Base-by-base conservation (phyloP, 2,329 filamentous ascomycete genomes). In the Pseudopyricularia cyperi region DNA sequence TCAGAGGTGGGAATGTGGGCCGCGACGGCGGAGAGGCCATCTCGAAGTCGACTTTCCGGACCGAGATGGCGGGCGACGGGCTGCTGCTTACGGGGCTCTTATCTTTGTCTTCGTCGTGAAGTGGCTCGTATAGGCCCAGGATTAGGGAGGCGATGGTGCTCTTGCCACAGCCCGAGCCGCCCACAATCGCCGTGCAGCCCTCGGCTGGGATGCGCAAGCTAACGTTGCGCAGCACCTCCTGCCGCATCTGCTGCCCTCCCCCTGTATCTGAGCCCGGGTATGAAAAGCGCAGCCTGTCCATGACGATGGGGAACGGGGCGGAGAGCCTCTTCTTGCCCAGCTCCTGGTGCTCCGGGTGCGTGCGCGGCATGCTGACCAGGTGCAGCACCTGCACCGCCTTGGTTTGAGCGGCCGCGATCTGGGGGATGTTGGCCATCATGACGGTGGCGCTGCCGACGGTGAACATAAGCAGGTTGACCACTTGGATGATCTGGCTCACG, bases 151-250 rank as follows among this genome's bases (percentile, higher is more conserved):
- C 76, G 34, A 96, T 74, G 0, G 91, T 96, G 14, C 85, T 90
- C 68, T 98, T 97, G 1, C 93, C 91, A n/a, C 85, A 87, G 0
- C 93, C 91, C 0, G 89, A 95, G 1, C 78, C 70, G 1, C 91
- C 90, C 2, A 94, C 89, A 19, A 97, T 80, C 2, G 87, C 89
- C 0, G 83, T 83, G 57, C 80, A 86, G 4, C 37, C 50, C 4
- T 77, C 80, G 22, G 83, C 81, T 0, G 75, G 65, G 50, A 96
- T 77, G 0, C 66, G 69, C 7, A 95, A 69, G n/a, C 73, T 80
- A n/a, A 95, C 64, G 22, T 78, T 70, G 9, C 72, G 71, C 2
- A 96, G 70, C 0, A 88, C 77, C 1, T 63, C 61, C 0, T 69
- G 69, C 1, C 70, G 33, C 11, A 53, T 49, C 22, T 24, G 5